Evolutionary conservation across 2,329 filamentous ascomycete species (phyloP).

Genomic region (Phoma sp.): DNA sequence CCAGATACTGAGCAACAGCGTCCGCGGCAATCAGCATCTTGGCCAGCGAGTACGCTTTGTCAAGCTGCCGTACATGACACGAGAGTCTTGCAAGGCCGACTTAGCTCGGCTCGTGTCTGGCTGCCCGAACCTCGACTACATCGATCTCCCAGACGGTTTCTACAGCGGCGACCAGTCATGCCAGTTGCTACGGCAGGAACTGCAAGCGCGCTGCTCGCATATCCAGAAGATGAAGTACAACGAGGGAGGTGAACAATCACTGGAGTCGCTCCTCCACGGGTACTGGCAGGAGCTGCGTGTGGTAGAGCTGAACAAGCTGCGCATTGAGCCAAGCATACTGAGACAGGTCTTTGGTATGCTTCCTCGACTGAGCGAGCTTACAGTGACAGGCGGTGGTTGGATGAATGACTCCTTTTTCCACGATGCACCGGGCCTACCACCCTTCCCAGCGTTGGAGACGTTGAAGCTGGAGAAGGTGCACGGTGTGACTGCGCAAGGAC

Average conservation of each 20-base stretch:
- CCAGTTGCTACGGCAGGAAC: slow-evolving; percentile 78
- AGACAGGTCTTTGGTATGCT: slow-evolving; percentile 75
- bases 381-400: slow-evolving; percentile 72
- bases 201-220: slow-evolving; percentile 82
- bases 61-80: slow-evolving; percentile 93
- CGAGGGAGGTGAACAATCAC: slow-evolving; percentile 76
- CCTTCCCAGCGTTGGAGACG: slow-evolving; percentile 77
- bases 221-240: slow-evolving; percentile 90
- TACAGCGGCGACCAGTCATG: slow-evolving; percentile 81
- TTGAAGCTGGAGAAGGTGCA: slow-evolving; percentile 76
- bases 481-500: slow-evolving; percentile 73
- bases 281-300: slow-evolving; percentile 76
- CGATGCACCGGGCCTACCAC: slow-evolving; percentile 69
- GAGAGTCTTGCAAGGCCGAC: slow-evolving; percentile 83
- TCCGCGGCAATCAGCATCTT: slow-evolving; percentile 77
- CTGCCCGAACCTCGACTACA: slow-evolving; percentile 83
- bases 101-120: slow-evolving; percentile 86
- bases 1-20: slow-evolving; percentile 78
- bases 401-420: slow-evolving; percentile 81
- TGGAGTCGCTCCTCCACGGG: slow-evolving; percentile 72
- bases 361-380: slow-evolving; percentile 73
- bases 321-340: slow-evolving; percentile 74
- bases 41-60: slow-evolving; percentile 77
- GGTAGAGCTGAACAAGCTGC: slow-evolving; percentile 72
- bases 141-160: slow-evolving; percentile 89